phyloP scores from a whole-genome alignment of 768 basidiomycete genomes.

The Butyriboletus loyo region DNA sequence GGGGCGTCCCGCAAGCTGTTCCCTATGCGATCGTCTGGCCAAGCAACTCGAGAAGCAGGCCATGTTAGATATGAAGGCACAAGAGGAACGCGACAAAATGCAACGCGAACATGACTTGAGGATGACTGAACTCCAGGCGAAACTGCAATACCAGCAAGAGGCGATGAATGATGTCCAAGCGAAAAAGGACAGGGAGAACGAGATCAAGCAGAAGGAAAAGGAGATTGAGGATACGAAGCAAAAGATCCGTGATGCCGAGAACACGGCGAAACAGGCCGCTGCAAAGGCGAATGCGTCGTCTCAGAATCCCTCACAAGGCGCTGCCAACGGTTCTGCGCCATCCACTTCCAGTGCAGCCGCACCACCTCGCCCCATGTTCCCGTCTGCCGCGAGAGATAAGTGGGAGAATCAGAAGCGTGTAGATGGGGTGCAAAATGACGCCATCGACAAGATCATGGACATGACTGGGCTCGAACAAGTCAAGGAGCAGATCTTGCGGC shows the following conservation, averaged over 20 bases:
- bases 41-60: constrained; percentile 42
- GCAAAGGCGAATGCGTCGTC: constrained; percentile 1
- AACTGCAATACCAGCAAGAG: constrained; percentile 35
- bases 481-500: constrained; percentile 54
- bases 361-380: constrained; percentile 14
- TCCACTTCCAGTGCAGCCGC: background rate
- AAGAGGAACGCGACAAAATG: constrained; percentile 46
- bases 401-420: constrained; percentile 60
- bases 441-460: constrained; percentile 66
- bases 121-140: constrained; percentile 43
- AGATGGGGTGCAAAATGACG: constrained; percentile 47
- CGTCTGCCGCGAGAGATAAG: constrained; percentile 40
- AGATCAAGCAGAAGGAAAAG: constrained; percentile 36
- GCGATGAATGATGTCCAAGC: constrained; percentile 36
- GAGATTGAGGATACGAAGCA: constrained; percentile 41
- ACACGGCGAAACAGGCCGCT: constrained; percentile 11
- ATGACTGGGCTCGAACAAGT: constrained; percentile 70
- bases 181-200: constrained; percentile 44
- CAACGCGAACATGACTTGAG: constrained; percentile 39
- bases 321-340: constrained; percentile 1
- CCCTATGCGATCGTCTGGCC: constrained; percentile 42
- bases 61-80: constrained; percentile 37
- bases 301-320: background rate
- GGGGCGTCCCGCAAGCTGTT: constrained; percentile 38
- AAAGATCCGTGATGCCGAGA: constrained; percentile 10